Evolutionary conservation across 176 grass and related monocot species (phyloP).

Genomic region (Triticum dicoccoides): DNA sequence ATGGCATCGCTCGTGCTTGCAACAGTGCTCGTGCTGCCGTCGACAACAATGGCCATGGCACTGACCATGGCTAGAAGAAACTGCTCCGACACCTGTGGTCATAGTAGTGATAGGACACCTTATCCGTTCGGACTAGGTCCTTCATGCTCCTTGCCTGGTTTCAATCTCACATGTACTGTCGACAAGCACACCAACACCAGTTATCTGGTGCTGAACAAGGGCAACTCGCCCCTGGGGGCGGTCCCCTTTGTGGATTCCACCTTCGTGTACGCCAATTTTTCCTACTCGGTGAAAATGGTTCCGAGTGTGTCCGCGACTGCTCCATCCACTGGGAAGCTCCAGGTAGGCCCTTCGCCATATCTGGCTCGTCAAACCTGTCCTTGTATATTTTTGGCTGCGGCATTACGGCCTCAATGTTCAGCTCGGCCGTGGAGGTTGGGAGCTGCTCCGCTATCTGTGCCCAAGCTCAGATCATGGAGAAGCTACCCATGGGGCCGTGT

Average conservation of each 20-base stretch:
- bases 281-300: background rate
- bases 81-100: background rate
- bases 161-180: background rate
- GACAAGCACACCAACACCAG: too few species aligned
- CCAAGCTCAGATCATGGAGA: background rate
- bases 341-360: background rate
- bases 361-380: background rate
- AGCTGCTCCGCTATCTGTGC: background rate
- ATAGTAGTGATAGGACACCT: background rate
- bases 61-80: background rate
- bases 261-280: background rate
- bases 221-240: background rate
- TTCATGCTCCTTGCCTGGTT: background rate
- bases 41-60: background rate
- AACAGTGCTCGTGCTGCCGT: background rate
- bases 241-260: background rate
- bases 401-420: background rate
- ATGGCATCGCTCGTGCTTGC: background rate
- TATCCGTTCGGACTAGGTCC: background rate
- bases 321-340: background rate
- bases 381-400: background rate
- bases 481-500: background rate
- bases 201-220: background rate
- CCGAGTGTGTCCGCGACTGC: background rate
- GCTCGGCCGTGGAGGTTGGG: background rate